phyloP scores from a whole-genome alignment of 306 rosid species.

The Neltuma alba region DNA sequence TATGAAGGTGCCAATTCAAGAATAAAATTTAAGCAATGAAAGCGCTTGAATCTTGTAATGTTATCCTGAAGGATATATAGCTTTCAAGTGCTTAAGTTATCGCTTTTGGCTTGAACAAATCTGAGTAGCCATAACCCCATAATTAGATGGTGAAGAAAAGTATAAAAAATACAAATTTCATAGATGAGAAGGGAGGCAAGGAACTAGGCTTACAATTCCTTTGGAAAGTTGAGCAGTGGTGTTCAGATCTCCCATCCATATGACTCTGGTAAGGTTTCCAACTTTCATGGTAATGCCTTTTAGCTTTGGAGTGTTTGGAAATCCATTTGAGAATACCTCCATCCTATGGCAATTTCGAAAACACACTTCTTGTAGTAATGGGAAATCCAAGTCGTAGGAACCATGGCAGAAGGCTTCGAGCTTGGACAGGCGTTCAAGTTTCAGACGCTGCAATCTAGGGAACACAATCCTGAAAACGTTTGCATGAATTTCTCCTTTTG shows the following conservation, averaged over 20 bases:
- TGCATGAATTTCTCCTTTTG: not conserved
- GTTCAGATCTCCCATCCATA: constrained; percentile 35
- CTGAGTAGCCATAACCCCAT: not conserved
- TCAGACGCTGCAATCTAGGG: constrained; percentile 11
- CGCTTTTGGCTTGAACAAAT: not conserved
- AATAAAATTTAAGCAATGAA: not conserved
- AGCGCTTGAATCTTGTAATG: not conserved
- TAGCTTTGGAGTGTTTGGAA: constrained; percentile 23
- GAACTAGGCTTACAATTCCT: constrained; percentile 25
- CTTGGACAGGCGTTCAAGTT: constrained; percentile 21
- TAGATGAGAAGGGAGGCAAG: not conserved
- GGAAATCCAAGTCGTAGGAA: constrained; percentile 27
- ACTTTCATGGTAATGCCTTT: constrained; percentile 20
- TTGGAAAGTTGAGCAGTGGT: constrained; percentile 12
- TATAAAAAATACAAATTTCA: not conserved
- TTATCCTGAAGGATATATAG: not conserved
- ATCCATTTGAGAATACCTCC: constrained; percentile 22
- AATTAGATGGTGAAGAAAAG: not conserved
- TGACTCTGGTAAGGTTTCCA: constrained; percentile 1
- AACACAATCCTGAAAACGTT: not conserved
- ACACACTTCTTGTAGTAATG: constrained; percentile 16
- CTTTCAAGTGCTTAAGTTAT: not conserved
- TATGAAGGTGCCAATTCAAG: not conserved
- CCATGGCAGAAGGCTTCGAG: constrained; percentile 24
- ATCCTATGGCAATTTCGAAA: constrained; percentile 25